Evolutionary conservation across 2,329 filamentous ascomycete species (phyloP), one percentile per base, ranked within the genome.

Genomic region (Nothomitra cinnamomea): DNA sequence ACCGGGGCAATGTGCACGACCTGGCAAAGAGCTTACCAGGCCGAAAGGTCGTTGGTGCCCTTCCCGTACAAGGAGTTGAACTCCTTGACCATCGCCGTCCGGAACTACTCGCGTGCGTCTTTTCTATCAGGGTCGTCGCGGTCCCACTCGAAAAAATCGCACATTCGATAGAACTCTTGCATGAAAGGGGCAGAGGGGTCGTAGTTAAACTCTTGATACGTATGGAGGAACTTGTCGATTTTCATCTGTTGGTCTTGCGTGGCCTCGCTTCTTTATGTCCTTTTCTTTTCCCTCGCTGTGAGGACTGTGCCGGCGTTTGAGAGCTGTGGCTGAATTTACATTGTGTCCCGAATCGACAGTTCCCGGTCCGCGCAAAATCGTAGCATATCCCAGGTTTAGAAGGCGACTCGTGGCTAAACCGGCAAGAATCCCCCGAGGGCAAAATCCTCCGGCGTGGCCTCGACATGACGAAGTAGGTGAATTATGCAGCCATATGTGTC

Each of bases 31-130:
- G 53, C 54, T 38, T 59, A 50, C 59, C 59, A 60, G 7, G 58
- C 55, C n/a, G 45, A 47, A 22, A 58, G 36, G 42, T 59, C 54
- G 8, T 58, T 51, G 48, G 42, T 52, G 40, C 58, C 57, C 36
- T 42, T 59, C 12, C 59, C 59, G 52, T 56, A 60, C 6, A 56
- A 36, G 15, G 43, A 36, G 47, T 60, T 60, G 51, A 60, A 60
- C 19, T 58, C 49, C 52, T 55, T 25, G 13, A 60, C 59, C 56
- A 59, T 59, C 22, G 59, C 58, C 22, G 28, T 36, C 25, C 54
- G 56, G 51, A 60, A 60, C 7, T 53, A 45, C 48, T 54, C 28
- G 43, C 36, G 52, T n/a, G 58, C 59, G 12, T 55, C 38, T n/a
- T 50, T n/a, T 42, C 38, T 54, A 22, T 59, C 57, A 22, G 54